These are phyloP conservation scores for Termitomyces sp. DNA, from an alignment of 768 basidiomycete species.

Conservation along the genomic window DNA sequence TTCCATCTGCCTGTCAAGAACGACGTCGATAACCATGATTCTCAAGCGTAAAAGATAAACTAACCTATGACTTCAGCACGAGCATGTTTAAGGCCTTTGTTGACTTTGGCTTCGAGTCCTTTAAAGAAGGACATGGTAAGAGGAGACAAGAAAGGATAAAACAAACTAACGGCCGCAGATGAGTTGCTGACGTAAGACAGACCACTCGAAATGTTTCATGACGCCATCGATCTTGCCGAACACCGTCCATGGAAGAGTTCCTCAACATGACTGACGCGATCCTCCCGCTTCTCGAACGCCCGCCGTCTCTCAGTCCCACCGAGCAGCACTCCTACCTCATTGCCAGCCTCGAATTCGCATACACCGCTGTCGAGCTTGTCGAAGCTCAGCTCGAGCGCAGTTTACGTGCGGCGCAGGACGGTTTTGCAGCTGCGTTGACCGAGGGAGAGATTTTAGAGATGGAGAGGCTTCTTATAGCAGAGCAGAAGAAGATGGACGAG, in stretches of 20 bases:
- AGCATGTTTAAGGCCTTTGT: constrained; percentile 34
- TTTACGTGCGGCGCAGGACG: constrained; percentile 10
- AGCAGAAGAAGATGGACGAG: constrained; percentile 12
- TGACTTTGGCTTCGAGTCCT: constrained; percentile 13
- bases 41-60: neutral
- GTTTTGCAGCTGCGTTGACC: constrained; percentile 1
- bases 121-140: constrained; percentile 6
- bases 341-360: constrained; percentile 13
- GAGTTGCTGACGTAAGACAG: neutral
- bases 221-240: neutral
- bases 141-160: too few relatives aligned
- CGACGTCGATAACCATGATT: neutral
- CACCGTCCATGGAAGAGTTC: constrained; percentile 5
- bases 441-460: constrained; percentile 9
- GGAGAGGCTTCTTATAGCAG: constrained; percentile 6
- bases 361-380: constrained; percentile 13
- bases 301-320: neutral
- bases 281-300: constrained; percentile 10
- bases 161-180: too few relatives aligned
- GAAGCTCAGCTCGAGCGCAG: constrained; percentile 11
- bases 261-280: constrained; percentile 9
- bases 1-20: constrained; percentile 31
- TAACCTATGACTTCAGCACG: constrained; percentile 34
- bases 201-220: neutral
- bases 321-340: constrained; percentile 10